Evolutionary conservation across 2,329 filamentous ascomycete genomes (phyloP), one percentile per base, ranked within the genome.

Genomic region (Monosporascus sp.): DNA sequence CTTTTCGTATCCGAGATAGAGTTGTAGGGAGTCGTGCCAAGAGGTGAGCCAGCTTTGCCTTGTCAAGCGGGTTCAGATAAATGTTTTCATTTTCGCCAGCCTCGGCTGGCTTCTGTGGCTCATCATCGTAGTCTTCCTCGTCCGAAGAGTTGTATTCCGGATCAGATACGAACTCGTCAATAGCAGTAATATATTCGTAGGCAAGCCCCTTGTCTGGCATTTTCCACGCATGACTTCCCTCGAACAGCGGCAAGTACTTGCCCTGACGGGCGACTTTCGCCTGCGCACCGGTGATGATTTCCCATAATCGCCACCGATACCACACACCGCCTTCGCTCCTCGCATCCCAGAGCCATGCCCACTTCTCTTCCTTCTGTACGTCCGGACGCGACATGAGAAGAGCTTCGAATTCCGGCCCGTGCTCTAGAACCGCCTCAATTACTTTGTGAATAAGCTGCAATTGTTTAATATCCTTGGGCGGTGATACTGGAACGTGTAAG

Each of bases 321-420:
- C 92, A 99, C 17, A 95, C 82, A 17, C 88, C 93, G 25, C 84
- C 91, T 57, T 80, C 77, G 63, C 85, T 92, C 59, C 85, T 81
- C 20, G 91, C 81, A 68, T 97, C 88, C 86, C 90, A 99, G 5
- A 99, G 77, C 89, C 92, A 99, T 0, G 91, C 88, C 85, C 93
- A 97, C 59, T 87, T 91, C 68, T 96, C 89, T 54, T 96, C 89
- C 41, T 79, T 81, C 66, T 96, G 90, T 1, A 97, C 88, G 51
- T 91, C 84, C 0, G 88, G 83, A 18, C 89, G 80, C 48, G 86
- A 87, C 94, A 97, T 97, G 6, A 99, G 79, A 2, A 96, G 76
- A 5, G 92, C 91, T 70, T 99, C 94, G 55, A 96, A 95, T 64
- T 94, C 90, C 0, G 89, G 84, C 0, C 92, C 91, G 60, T 94